Evolutionary conservation across 2,329 filamentous ascomycete genomes (phyloP).

Genomic region (Apiospora kogelbergensis): DNA sequence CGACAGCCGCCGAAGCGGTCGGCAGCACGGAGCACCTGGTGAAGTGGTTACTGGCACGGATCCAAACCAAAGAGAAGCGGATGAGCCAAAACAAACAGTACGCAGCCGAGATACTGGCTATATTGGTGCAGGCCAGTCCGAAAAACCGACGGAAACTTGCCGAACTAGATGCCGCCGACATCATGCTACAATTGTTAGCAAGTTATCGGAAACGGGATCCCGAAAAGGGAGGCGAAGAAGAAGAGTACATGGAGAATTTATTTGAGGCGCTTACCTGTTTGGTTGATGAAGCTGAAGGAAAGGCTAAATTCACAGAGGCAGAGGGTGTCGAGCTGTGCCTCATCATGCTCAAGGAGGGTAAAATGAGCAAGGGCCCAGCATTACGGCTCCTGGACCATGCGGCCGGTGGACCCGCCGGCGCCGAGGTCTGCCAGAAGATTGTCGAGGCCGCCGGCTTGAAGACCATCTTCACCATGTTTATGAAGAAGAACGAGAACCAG

Average conservation of each 20-base stretch:
- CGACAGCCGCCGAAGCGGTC: constrained; percentile 68
- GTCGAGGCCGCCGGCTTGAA: constrained; percentile 86
- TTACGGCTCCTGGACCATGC: constrained; percentile 85
- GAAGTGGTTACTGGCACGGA: constrained; percentile 74
- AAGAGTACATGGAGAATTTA: constrained; percentile 92
- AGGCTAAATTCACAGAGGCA: constrained; percentile 79
- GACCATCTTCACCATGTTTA: constrained; percentile 81
- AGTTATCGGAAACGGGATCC: constrained; percentile 86
- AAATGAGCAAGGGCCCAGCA: constrained; percentile 75
- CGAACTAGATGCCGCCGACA: constrained; percentile 70
- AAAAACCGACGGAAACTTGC: constrained; percentile 65
- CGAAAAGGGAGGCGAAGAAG: constrained; percentile 80
- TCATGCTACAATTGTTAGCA: constrained; percentile 78
- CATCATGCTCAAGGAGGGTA: constrained; percentile 89
- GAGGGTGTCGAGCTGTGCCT: constrained; percentile 90
- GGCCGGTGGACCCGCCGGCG: constrained; percentile 54
- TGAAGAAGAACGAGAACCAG: constrained; percentile 67
- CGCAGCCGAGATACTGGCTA: constrained; percentile 85
- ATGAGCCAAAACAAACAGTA: constrained; percentile 95
- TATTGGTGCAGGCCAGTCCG: constrained; percentile 75
- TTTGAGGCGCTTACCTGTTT: constrained; percentile 85
- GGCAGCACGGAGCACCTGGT: constrained; percentile 68
- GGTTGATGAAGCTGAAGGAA: constrained; percentile 73
- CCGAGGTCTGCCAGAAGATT: constrained; percentile 69
- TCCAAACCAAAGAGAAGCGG: constrained; percentile 65